Percentiles rank a stretch among this genome's conserved stretches.
phyloP scores from a whole-genome alignment of 129 eudicot species.

The Silybum marianum region DNA sequence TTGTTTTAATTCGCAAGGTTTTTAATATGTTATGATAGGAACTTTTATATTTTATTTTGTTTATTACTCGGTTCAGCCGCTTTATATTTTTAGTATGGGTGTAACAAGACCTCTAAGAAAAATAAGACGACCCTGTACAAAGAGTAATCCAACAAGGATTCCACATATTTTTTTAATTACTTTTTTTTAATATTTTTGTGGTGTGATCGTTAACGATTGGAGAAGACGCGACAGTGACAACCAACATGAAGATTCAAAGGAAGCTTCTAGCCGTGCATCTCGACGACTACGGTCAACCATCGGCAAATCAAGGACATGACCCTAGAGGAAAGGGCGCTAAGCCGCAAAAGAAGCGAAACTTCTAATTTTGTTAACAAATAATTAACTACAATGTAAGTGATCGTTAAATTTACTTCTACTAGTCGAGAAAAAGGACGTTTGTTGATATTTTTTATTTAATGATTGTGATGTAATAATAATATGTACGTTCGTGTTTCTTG shows the following conservation, averaged over 20 bases:
- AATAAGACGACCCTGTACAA: no score
- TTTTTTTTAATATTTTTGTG: neutral
- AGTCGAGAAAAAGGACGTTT: neutral
- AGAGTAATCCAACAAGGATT: no score
- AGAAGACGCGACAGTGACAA: conserved; percentile 23
- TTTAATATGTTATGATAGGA: no score
- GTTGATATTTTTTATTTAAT: neutral
- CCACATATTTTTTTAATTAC: no score
- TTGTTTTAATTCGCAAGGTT: no score
- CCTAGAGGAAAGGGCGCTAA: conserved; percentile 40
- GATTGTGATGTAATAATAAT: conserved; percentile 17
- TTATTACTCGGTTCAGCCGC: no score
- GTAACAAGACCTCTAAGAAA: no score
- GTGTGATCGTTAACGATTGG: conserved; percentile 13
- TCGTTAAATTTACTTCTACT: conserved; percentile 5
- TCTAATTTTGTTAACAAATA: neutral
- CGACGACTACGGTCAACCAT: conserved; percentile 55
- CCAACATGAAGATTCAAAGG: conserved; percentile 19
- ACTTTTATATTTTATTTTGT: no score
- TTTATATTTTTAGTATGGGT: no score
- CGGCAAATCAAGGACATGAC: conserved; percentile 67
- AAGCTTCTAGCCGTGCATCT: conserved; percentile 39
- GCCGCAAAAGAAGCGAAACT: conserved; percentile 23
- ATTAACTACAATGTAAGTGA: neutral
- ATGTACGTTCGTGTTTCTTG: conserved; percentile 8